Evolutionary conservation across 2,329 filamentous ascomycete genomes (phyloP), one percentile per base, ranked within the genome.

Genomic region (Dactylellina haptotyla): DNA sequence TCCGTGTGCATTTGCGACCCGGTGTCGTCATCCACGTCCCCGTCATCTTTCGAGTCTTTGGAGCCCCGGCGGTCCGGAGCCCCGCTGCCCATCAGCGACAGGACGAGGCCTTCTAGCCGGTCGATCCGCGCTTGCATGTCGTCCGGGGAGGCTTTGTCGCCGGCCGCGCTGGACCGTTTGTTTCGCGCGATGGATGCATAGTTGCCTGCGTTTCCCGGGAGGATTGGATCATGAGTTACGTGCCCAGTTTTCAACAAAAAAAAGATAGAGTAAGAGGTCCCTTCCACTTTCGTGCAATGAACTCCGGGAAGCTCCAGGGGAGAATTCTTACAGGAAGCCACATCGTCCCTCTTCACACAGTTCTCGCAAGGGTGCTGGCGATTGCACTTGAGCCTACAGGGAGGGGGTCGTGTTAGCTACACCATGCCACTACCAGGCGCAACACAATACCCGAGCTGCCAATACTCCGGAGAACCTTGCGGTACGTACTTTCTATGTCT

Each of bases 91-190:
- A 98, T 97, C 79, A 98, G 82, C 26, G 92, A 96, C 76, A 98
- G 83, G 74, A 98, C 94, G 80, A 98, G 84, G 77, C 91, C 90
- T 85, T 98, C 94, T 76, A 98, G 85, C 78, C 94, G 88, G 83
- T 98, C 93, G 83, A 98, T 98, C 80, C 95, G 90, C 80, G 96
- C 96, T 83, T 98, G 94, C 94, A 98, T 97, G 82, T 97, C 94
- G 85, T 97, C 93, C 54, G 94, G 92, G 77, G 75, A 77, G 39
- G 61, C 59, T 46, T 75, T 76, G 46, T 75, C 73, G 51, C 75
- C 62, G 25, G 75, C 39, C 26, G 75, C 54, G 57, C 75, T 75
- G 67, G 67, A 23, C 41, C 67, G 67, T 65, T 59, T 58, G 59
- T 61, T 72, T 59, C 67, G 67, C 20, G 58, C 43, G 59, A 72